Conservation (phyloP, 176 grass and related monocot genomes). For the Hyparrhenia diplandra region DNA sequence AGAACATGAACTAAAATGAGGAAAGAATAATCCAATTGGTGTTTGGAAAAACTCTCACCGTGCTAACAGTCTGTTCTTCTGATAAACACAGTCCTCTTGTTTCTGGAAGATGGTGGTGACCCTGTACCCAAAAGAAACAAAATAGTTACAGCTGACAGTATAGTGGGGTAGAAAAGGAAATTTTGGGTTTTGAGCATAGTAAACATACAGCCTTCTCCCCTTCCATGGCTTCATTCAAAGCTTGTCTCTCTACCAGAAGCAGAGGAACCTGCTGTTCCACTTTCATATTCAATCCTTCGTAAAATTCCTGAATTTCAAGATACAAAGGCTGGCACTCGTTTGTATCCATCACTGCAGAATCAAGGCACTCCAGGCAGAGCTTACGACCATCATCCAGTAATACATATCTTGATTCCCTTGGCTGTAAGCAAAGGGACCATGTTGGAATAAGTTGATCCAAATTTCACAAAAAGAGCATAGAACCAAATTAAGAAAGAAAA, state of each 20-base stretch:
- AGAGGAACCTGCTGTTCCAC: constrained; percentile 90
- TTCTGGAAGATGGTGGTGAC: constrained; percentile 93
- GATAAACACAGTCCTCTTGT: constrained; percentile 96
- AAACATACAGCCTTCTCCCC: constrained; percentile 79
- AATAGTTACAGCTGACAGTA: constrained; percentile 1
- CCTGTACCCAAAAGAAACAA: constrained; percentile 48
- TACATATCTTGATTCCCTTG: constrained; percentile 86
- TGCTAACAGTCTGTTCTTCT: constrained; percentile 95
- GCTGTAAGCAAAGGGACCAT: constrained; percentile 49
- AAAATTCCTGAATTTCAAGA: constrained; percentile 87
- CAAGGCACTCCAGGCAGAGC: constrained; percentile 89
- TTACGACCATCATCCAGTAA: constrained; percentile 81
- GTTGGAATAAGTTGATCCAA: constrained; percentile 25
- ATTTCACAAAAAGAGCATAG: not conserved
- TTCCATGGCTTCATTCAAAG: constrained; percentile 97
- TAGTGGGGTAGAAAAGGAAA: not conserved
- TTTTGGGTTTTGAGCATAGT: constrained; percentile 16
- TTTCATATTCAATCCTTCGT: constrained; percentile 96
- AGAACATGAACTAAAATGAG: not conserved
- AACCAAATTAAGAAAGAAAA: constrained; percentile 9
- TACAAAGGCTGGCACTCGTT: constrained; percentile 85
- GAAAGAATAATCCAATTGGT: constrained; percentile 17
- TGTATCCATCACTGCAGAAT: constrained; percentile 90
- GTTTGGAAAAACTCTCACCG: constrained; percentile 44
- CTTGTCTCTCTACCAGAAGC: constrained; percentile 93